Evolutionary conservation across 768 basidiomycete species (phyloP).

Genomic region (Amanita muscaria): DNA sequence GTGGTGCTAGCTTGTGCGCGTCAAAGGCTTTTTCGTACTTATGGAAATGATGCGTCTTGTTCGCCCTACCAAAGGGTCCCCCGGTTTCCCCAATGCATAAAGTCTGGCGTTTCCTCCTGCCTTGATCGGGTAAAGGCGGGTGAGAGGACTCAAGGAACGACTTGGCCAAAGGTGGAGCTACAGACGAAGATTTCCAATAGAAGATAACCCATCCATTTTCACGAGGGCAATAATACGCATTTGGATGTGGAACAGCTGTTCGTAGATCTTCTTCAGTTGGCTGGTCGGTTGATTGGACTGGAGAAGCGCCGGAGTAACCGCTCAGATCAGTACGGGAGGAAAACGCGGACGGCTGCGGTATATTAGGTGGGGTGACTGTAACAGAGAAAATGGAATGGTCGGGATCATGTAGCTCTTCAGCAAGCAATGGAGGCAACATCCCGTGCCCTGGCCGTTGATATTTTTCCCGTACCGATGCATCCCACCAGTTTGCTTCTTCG

Average conservation of each 20-base stretch:
- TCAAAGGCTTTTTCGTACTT: slow-evolving; percentile 64
- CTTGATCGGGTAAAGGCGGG: slow-evolving; percentile 46
- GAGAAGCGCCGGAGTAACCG: slow-evolving; percentile 12
- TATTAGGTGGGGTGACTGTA: slow-evolving; percentile 25
- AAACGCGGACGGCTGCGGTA: slow-evolving; percentile 17
- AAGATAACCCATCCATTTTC: slow-evolving; percentile 81
- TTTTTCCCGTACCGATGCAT: slow-evolving; percentile 35
- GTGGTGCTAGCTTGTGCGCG: slow-evolving; percentile 55
- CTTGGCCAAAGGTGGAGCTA: slow-evolving; percentile 50
- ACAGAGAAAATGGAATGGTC: slow-evolving; percentile 67
- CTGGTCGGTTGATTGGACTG: slow-evolving; percentile 19
- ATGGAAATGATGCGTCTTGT: slow-evolving; percentile 79
- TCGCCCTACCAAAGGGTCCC: slow-evolving; percentile 36
- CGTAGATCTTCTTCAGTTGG: slow-evolving; percentile 58
- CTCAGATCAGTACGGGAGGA: slow-evolving; percentile 6
- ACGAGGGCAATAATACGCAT: slow-evolving; percentile 75
- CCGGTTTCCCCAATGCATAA: slow-evolving; percentile 48
- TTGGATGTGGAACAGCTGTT: slow-evolving; percentile 70
- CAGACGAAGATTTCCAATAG: slow-evolving; percentile 54
- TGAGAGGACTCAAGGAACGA: slow-evolving; percentile 39
- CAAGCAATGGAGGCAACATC: slow-evolving; percentile 58
- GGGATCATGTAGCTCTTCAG: slow-evolving; percentile 60
- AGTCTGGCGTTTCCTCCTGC: slow-evolving; percentile 34
- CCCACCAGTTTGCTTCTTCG: slow-evolving; percentile 73
- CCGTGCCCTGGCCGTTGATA: slow-evolving; percentile 59